Percentiles rank a stretch among this genome's conserved stretches.
Evolutionary conservation across 2,329 filamentous ascomycete species (phyloP).

Genomic region (Talaromyces albobiverticillius): DNA sequence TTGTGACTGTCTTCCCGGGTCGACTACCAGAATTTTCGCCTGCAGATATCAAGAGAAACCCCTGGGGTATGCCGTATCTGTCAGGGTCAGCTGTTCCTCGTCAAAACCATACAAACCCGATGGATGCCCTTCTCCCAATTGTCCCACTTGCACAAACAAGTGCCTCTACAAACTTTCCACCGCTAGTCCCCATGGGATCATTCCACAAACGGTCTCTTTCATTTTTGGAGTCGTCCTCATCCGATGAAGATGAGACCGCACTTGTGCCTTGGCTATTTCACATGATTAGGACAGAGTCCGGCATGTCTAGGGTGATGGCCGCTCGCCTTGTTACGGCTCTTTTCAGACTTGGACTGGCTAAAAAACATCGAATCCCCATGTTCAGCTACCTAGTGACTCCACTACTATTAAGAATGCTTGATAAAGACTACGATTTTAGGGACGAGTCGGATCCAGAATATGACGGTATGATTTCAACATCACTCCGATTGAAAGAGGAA

Average conservation of each 20-base stretch:
- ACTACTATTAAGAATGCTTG: constrained; percentile 64
- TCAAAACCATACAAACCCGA: constrained; percentile 51
- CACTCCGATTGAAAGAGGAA: constrained; percentile 62
- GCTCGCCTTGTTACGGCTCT: constrained; percentile 67
- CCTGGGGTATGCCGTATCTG: constrained; percentile 54
- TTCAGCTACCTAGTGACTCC: constrained; percentile 69
- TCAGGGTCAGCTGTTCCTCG: constrained; percentile 50
- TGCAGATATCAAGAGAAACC: constrained; percentile 47
- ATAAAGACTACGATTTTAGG: constrained; percentile 46
- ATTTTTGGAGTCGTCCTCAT: constrained; percentile 36
- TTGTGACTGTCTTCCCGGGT: constrained; percentile 67
- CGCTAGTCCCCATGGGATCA: constrained; percentile 45
- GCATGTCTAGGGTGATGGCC: constrained; percentile 64
- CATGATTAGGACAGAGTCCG: constrained; percentile 56
- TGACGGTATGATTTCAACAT: constrained; percentile 38
- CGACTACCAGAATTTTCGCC: constrained; percentile 51
- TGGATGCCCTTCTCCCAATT: constrained; percentile 64
- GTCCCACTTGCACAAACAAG: constrained; percentile 36
- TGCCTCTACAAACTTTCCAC: constrained; percentile 50
- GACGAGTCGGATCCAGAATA: constrained; percentile 39
- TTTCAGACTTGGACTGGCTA: constrained; percentile 65
- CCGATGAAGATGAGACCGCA: constrained; percentile 65
- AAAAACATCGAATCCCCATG: constrained; percentile 61
- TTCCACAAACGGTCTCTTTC: constrained; percentile 35
- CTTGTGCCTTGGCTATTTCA: constrained; percentile 72